Base-by-base conservation (phyloP, 345 rosid species). In the Gossypium herbaceum region DNA sequence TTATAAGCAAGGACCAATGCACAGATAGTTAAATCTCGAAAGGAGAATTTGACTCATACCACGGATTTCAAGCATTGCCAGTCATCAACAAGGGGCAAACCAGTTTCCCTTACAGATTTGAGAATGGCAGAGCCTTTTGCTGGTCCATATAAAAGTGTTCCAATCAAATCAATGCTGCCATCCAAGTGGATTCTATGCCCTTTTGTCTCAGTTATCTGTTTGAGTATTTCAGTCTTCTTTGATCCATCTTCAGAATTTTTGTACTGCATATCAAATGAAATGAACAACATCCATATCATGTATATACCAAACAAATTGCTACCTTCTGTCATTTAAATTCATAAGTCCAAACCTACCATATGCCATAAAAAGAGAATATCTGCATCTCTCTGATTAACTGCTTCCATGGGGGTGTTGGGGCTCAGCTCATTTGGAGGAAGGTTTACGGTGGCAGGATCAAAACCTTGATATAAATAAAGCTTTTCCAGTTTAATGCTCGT, bases 351-450 rank as follows among this genome's bases (percentile, higher is more conserved):
- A 16, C 78, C 63, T 48, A 89, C 97, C 97, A 80, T 81, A 72
- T 93, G 91, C 99, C 99, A 95, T 77, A 93, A 80, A 83, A 85
- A 95, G 44, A 89, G 86, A 76, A 93, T 86, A 76, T 95, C 97
- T 0, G 92, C 94, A 12, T 95, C 97, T 24, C 98, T 94, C 78
- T 93, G 99, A 77, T 90, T 86, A 45, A 95, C 81, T 3, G 85
- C 84, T 68, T 86, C 97, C 79, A 79, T 68, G n/a, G 20, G 83
- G 13, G 80, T 25, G 29, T 51, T 54, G 1, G 70, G 16, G 5
- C 41, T 72, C 70, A 82, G 62, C 4, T 82, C 66, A 22, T 84
- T 83, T 0, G 91, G 86, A 48, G 93, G 96, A 62, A 86, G 79
- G 84, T 78, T 86, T 19, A 73, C 81, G 0, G 78, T 85, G 13